Evolutionary conservation across 2,329 filamentous ascomycete species (phyloP).

Genomic region (Lasiodiplodia gonubiensis): DNA sequence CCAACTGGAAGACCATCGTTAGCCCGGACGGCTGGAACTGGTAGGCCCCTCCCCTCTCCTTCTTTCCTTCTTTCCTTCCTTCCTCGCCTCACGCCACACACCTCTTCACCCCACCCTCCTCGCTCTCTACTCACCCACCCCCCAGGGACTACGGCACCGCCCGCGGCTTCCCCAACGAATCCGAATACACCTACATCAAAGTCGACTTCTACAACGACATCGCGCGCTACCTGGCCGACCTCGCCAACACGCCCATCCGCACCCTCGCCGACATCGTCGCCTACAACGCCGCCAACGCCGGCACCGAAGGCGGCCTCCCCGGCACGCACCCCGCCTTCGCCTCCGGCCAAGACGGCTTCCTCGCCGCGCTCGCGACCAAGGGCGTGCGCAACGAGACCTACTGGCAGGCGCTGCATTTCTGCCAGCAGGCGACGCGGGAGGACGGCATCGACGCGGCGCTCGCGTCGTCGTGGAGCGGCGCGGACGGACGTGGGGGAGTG

Average conservation of each 20-base stretch:
- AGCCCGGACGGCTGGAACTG: constrained; percentile 73
- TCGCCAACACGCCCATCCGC: constrained; percentile 56
- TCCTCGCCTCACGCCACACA: no score
- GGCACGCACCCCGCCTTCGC: constrained; percentile 66
- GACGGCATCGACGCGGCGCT: constrained; percentile 74
- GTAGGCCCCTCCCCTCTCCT: no score
- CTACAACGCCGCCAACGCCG: constrained; percentile 61
- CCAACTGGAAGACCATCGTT: constrained; percentile 66
- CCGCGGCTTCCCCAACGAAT: constrained; percentile 71
- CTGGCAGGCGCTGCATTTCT: constrained; percentile 68
- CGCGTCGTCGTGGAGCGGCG: constrained; percentile 38
- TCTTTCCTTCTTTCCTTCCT: no score
- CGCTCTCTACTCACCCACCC: no score
- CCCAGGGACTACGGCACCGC: constrained; percentile 67
- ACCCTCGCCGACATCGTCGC: constrained; percentile 40
- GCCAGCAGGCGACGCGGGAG: constrained; percentile 62
- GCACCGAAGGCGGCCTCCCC: constrained; percentile 69
- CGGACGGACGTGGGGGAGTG: constrained; percentile 30
- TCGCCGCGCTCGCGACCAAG: constrained; percentile 65
- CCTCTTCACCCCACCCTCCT: no score
- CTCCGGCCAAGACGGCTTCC: constrained; percentile 74
- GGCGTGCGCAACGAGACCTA: constrained; percentile 72
- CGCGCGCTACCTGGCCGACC: constrained; percentile 65
- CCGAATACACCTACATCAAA: constrained; percentile 75
- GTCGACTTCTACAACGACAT: constrained; percentile 74